Percentiles rank a stretch among this genome's conserved stretches.
phyloP scores from a whole-genome alignment of 129 eudicot genomes.

The Chrysanthemum lavandulifolium region DNA sequence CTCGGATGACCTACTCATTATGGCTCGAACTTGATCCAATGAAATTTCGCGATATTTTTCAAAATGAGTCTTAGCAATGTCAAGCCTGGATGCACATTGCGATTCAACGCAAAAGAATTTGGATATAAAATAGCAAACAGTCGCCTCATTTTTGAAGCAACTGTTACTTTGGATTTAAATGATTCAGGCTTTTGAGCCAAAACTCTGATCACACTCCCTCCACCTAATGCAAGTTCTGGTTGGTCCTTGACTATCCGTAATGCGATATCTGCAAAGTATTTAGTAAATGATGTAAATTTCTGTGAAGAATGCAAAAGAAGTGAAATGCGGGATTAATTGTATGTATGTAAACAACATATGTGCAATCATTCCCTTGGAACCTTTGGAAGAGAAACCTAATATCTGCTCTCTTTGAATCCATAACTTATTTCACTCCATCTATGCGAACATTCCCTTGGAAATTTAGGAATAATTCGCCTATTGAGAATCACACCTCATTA shows the following conservation, averaged over 20 bases:
- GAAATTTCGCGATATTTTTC: not conserved
- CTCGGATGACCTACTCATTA: not conserved
- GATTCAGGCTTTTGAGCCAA: not conserved
- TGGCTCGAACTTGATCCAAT: not conserved
- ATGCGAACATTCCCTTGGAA: too few species aligned
- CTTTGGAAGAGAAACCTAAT: not conserved
- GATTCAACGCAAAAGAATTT: not conserved
- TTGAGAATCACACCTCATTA: too few species aligned
- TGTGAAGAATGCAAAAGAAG: not conserved
- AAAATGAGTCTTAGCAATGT: not conserved
- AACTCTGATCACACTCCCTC: constrained; percentile 1
- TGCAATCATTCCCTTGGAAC: not conserved
- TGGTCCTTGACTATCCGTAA: not conserved
- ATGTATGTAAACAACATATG: not conserved
- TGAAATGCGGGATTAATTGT: not conserved
- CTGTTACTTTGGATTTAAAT: not conserved
- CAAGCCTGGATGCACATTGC: not conserved
- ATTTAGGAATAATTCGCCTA: too few species aligned
- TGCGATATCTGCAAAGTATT: not conserved
- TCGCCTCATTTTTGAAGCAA: not conserved
- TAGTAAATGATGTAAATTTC: not conserved
- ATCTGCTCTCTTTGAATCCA: too few species aligned
- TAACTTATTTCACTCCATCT: too few species aligned
- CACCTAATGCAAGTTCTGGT: not conserved
- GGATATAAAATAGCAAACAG: not conserved